Percentiles rank a stretch among this genome's conserved stretches.
These are phyloP conservation scores for Pseudonitzschia multiseries DNA, from an alignment of 108 stramenopile species.

Conservation along the genomic window DNA sequence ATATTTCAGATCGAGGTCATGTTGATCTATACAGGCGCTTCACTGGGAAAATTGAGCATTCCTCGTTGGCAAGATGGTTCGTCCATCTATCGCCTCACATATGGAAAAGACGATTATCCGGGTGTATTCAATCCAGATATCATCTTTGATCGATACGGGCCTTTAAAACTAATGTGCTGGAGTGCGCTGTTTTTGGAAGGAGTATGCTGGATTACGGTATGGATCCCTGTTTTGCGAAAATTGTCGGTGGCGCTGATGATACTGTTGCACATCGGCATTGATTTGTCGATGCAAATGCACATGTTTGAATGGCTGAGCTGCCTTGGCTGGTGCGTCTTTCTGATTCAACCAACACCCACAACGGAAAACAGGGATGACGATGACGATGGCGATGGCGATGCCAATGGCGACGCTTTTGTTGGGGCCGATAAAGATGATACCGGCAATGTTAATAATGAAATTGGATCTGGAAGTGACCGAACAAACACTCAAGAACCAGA, in stretches of 20 bases:
- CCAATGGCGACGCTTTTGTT: not conserved
- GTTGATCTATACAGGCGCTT: constrained; percentile 1
- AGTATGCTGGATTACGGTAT: not conserved
- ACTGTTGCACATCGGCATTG: constrained; percentile 9
- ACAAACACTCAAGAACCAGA: too few relatives aligned
- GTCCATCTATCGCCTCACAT: not conserved
- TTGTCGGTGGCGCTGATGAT: not conserved
- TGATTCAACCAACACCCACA: not conserved
- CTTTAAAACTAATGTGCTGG: constrained; percentile 4
- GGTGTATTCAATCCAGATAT: not conserved
- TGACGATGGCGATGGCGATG: too few relatives aligned
- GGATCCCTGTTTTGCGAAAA: not conserved
- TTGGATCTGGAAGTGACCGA: not conserved
- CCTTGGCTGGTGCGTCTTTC: constrained; percentile 1
- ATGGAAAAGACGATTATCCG: not conserved
- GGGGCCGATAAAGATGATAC: not conserved
- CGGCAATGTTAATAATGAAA: not conserved
- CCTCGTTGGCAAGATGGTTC: not conserved
- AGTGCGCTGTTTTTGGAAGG: constrained; percentile 1
- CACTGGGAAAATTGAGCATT: not conserved
- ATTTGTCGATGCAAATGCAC: constrained; percentile 9
- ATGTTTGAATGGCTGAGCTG: constrained; percentile 7
- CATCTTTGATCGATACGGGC: not conserved
- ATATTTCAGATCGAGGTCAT: constrained; percentile 9
- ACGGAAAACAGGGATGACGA: not conserved